A percentile compares a stretch with the other conserved stretches of the same genome.
Evolutionary conservation across 257 asterid genomes (phyloP).

Genomic region (Solanum raphanifolium): DNA sequence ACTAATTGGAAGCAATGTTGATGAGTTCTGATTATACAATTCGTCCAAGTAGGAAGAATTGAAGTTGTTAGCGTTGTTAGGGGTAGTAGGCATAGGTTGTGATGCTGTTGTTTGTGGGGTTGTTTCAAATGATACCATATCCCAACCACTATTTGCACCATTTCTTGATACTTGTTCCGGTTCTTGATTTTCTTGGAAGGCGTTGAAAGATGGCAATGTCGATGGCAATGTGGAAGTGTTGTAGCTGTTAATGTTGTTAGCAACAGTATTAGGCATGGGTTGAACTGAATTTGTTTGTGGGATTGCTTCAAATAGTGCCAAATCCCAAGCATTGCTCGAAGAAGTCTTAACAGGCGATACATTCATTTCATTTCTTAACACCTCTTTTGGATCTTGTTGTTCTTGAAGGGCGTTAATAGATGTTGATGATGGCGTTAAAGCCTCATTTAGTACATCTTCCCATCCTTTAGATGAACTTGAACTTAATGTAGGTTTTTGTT

Average conservation of each 20-base stretch:
- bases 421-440: slow-evolving; percentile 2
- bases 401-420: not conserved
- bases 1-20: not conserved
- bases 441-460: slow-evolving; percentile 42
- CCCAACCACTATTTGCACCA: slow-evolving; percentile 17
- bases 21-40: slow-evolving; percentile 1
- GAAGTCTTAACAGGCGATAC: not conserved
- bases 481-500: not conserved
- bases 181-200: slow-evolving; percentile 1
- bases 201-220: not conserved
- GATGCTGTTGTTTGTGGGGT: not conserved
- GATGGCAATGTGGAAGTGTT: not conserved
- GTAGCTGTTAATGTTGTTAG: not conserved
- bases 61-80: not conserved
- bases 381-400: not conserved
- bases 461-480: slow-evolving; percentile 18
- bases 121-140: slow-evolving; percentile 23
- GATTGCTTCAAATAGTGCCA: slow-evolving; percentile 21
- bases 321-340: slow-evolving; percentile 24
- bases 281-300: not conserved
- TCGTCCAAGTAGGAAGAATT: not conserved
- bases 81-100: not conserved
- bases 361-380: not conserved
- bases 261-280: not conserved
- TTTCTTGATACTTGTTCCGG: not conserved